Conservation (phyloP, 257 asterid genomes). For the Nicotiana paniculata region DNA sequence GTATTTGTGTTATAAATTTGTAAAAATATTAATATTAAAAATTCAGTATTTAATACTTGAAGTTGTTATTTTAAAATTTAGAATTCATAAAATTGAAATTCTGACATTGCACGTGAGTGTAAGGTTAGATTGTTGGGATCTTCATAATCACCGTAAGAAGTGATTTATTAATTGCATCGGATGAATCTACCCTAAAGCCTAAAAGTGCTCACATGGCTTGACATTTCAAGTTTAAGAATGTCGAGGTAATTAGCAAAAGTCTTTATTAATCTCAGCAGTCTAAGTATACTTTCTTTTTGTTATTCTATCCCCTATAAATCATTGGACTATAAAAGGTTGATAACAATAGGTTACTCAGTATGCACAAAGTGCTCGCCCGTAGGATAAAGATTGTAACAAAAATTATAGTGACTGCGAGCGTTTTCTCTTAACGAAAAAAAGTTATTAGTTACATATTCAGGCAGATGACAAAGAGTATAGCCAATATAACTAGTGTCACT, state of each 20-base stretch:
- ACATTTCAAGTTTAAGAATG: not conserved
- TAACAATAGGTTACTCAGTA: no score
- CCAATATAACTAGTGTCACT: not conserved
- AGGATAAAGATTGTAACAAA: no score
- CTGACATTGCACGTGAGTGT: rapidly evolving
- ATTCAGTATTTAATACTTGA: no score
- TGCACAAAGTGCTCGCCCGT: no score
- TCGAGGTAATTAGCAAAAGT: not conserved
- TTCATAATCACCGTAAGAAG: not conserved
- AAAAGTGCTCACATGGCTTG: not conserved
- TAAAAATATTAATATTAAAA: no score
- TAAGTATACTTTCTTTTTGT: no score
- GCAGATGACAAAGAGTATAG: not conserved
- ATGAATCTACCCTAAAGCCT: no score
- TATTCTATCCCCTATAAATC: not conserved
- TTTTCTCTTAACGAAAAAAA: no score
- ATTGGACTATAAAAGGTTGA: not conserved
- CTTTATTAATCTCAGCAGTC: not conserved
- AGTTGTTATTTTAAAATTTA: no score
- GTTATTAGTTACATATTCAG: not conserved
- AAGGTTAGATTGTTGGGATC: not conserved
- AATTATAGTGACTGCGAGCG: no score
- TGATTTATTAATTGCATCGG: not conserved
- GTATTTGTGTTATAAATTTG: no score
- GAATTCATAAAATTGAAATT: no score